A percentile compares a stretch with the other conserved stretches of the same genome.
These are phyloP conservation scores for Apiospora hydei DNA, from an alignment of 2,329 filamentous ascomycete genomes.

Conservation along the genomic window DNA sequence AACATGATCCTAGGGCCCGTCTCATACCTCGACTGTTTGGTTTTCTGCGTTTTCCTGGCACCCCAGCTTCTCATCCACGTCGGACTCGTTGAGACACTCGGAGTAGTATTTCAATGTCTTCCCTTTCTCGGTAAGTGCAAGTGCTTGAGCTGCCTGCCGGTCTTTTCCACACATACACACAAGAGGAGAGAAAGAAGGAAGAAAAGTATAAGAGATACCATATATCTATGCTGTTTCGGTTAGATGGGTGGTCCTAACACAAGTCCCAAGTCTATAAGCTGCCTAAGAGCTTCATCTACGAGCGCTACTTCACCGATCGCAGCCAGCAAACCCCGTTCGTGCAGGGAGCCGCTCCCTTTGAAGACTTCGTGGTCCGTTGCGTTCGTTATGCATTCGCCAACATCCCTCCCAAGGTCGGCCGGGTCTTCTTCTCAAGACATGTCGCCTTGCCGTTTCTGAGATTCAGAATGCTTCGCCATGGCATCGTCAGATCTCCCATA, in stretches of 20 bases:
- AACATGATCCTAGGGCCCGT: slow-evolving; percentile 78
- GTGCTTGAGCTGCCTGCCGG: neutral
- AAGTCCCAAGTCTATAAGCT: slow-evolving; percentile 59
- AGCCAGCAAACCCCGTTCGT: slow-evolving; percentile 66
- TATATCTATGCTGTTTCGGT: neutral
- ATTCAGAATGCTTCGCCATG: slow-evolving; percentile 79
- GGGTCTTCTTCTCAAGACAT: slow-evolving; percentile 78
- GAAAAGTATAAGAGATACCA: neutral
- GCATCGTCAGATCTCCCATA: slow-evolving; percentile 67
- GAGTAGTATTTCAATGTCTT: slow-evolving; percentile 66
- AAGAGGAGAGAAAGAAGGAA: neutral
- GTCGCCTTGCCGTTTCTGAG: slow-evolving; percentile 77
- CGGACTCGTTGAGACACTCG: slow-evolving; percentile 65
- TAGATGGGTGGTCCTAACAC: neutral
- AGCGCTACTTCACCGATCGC: slow-evolving; percentile 58
- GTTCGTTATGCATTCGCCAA: slow-evolving; percentile 80
- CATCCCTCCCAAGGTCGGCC: slow-evolving; percentile 71
- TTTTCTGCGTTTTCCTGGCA: slow-evolving; percentile 74
- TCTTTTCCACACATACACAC: neutral
- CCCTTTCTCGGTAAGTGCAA: slow-evolving; percentile 70
- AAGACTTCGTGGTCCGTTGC: slow-evolving; percentile 79
- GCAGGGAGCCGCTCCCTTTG: slow-evolving; percentile 74
- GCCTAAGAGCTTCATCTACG: slow-evolving; percentile 64
- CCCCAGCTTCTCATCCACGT: slow-evolving; percentile 75
- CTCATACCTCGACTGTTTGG: slow-evolving; percentile 77